Evolutionary conservation across 495 filamentous ascomycete species (phyloP).

Genomic region (Aspergillus mulundensis): DNA sequence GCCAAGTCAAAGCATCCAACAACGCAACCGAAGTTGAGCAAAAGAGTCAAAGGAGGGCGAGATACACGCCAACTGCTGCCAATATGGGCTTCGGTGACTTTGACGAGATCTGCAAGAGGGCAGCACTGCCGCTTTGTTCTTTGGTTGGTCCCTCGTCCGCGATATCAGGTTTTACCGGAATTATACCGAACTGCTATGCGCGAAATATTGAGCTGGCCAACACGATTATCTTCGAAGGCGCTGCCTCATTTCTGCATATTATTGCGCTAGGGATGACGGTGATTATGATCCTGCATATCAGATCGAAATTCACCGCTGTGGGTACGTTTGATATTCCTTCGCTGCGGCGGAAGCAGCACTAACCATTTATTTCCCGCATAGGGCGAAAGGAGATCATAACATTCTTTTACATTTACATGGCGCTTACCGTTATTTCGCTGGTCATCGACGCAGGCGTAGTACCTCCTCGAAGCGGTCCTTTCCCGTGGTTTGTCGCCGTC

Average conservation of each 20-base stretch:
- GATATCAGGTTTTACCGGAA: conserved; percentile 67
- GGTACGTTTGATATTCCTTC: conserved; percentile 56
- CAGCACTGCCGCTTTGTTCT: conserved; percentile 81
- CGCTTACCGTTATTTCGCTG: conserved; percentile 82
- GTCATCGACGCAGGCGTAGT: conserved; percentile 91
- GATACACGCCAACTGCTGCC: background rate
- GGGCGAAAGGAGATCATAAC: conserved; percentile 96
- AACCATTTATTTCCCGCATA: conserved; percentile 26
- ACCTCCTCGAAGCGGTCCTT: conserved; percentile 71
- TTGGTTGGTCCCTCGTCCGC: conserved; percentile 66
- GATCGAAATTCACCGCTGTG: conserved; percentile 97
- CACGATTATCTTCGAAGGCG: conserved; percentile 96
- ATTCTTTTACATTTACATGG: conserved; percentile 96
- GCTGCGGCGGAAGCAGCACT: background rate
- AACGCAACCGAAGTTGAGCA: background rate
- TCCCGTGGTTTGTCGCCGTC: conserved; percentile 86
- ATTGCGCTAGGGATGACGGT: conserved; percentile 86
- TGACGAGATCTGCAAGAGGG: conserved; percentile 76
- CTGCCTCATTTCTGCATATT: conserved; percentile 88
- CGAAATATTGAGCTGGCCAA: conserved; percentile 95
- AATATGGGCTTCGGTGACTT: conserved; percentile 90
- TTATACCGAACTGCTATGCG: conserved; percentile 88
- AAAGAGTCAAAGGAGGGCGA: background rate
- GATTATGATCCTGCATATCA: conserved; percentile 94
- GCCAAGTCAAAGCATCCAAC: background rate